Conservation (phyloP, 2,329 filamentous ascomycete species). For the Cladosporium sphaerospermum region DNA sequence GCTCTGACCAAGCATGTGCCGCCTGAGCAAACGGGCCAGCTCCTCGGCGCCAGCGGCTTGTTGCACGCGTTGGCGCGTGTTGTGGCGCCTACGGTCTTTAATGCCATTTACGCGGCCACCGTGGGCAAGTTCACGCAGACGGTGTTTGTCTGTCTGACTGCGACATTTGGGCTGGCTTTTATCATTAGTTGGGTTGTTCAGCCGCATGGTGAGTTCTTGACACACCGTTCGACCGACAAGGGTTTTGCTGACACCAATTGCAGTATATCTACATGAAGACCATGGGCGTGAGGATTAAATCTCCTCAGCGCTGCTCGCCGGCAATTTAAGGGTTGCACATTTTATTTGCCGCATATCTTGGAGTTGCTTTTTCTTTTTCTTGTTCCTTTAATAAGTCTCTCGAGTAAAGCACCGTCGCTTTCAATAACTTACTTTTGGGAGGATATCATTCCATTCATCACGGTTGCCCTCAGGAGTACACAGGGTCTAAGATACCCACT, state of each 20-base stretch:
- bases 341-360: too few species aligned
- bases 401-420: too few species aligned
- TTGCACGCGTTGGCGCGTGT: slow-evolving; percentile 77
- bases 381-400: too few species aligned
- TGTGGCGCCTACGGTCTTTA: slow-evolving; percentile 74
- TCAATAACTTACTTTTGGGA: too few species aligned
- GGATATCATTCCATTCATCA: too few species aligned
- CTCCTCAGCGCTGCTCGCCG: too few species aligned
- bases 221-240: background rate
- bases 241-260: background rate
- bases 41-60: slow-evolving; percentile 83
- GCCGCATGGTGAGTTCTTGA: slow-evolving; percentile 60
- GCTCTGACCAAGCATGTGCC: slow-evolving; percentile 88
- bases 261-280: slow-evolving; percentile 16
- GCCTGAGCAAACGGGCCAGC: slow-evolving; percentile 69
- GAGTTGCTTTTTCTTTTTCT: too few species aligned
- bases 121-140: slow-evolving; percentile 72
- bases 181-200: slow-evolving; percentile 63
- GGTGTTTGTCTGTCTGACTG: slow-evolving; percentile 69
- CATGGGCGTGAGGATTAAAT: background rate
- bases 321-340: too few species aligned
- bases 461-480: background rate
- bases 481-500: slow-evolving; percentile 4
- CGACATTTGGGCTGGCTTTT: slow-evolving; percentile 61
- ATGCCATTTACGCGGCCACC: slow-evolving; percentile 76